Percentiles rank a stretch among this genome's conserved stretches.
Conservation (phyloP, 805 yeast species). For the Yarrowia sp. region DNA sequence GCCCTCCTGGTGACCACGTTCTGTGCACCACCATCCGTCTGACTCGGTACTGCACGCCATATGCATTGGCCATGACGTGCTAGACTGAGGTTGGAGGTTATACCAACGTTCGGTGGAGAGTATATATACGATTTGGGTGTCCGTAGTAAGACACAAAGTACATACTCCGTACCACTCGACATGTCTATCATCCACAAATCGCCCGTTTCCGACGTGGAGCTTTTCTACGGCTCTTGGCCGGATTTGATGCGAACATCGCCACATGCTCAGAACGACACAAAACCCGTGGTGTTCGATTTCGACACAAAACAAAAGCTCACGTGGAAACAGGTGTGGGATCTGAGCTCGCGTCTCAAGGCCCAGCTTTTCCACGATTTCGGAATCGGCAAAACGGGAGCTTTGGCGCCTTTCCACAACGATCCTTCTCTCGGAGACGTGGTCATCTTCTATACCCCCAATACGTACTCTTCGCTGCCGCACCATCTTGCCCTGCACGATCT, state of each 20-base stretch:
- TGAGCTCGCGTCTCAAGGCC: slow-evolving; percentile 3
- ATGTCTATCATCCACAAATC: slow-evolving; percentile 37
- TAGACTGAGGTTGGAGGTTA: not conserved
- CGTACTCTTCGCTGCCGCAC: slow-evolving; percentile 6
- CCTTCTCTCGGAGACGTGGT: slow-evolving; percentile 30
- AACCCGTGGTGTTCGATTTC: slow-evolving; percentile 22
- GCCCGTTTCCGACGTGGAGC: slow-evolving; percentile 3
- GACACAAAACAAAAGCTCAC: slow-evolving; percentile 4
- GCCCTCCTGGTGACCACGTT: not conserved
- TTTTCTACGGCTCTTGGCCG: slow-evolving; percentile 34
- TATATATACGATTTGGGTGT: not conserved
- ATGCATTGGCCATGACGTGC: slow-evolving; percentile 35
- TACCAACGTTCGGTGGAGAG: too few species aligned
- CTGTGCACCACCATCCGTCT: not conserved
- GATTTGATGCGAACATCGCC: slow-evolving; percentile 29
- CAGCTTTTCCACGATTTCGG: slow-evolving; percentile 19
- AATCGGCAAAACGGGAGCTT: not conserved
- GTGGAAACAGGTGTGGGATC: slow-evolving; percentile 20
- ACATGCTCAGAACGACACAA: slow-evolving; percentile 2
- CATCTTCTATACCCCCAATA: slow-evolving; percentile 34
- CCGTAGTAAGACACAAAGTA: too few species aligned
- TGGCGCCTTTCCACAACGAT: slow-evolving; percentile 3
- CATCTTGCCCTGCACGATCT: slow-evolving; percentile 32
- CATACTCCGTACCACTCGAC: not conserved
- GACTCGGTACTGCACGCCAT: slow-evolving; percentile 38